Base-by-base conservation (phyloP, 83 land plant species). In the Diphasiastrum complanatum region DNA sequence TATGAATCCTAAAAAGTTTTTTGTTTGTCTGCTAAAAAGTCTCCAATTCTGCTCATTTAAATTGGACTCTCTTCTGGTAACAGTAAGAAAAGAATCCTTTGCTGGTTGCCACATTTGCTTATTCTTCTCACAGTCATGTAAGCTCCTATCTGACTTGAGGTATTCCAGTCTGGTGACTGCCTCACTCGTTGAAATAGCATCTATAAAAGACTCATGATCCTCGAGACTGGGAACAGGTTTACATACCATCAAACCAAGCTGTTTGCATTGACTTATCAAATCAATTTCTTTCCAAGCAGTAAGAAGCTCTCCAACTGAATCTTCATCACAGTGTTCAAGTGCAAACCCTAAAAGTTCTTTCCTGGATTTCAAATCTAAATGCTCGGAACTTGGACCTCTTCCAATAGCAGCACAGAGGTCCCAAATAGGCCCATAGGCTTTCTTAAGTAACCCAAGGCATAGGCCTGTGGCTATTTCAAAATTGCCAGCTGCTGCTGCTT, bases 331-430 rank as follows among this genome's bases (percentile, higher is more conserved):
- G 64, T 95, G 84, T 61, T 85, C 72, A 63, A 95, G 73, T 64
- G 92, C 86, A 69, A 95, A 95, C 23, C 99, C 89, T 43, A 95
- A 67, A 26, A 95, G 77, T 52, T 77, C 76, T 60, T 86, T 86
- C 16, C 96, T 83, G 59, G 84, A 82, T 38, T 45, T 51, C 16
- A 69, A 48, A 62, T 80, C 89, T 65, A 93, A 67, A 26, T 75
- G 70, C 24, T 95, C 93, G 53, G 83, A 63, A 19, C 82, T 65
- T 10, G 91, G 89, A 30, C 99, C 92, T 68, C 97, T 79, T 40
- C 85, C 99, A 61, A 95, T 75, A 23, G 96, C 96, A 63, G 85
- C 92, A 80, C 97, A 89, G 24, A 95, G 61, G 33, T 95, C 99
- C 99, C 99, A 95, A 64, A 84, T 68, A 32, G 75, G 51, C 51